A percentile compares a stretch with the other conserved stretches of the same genome.
Evolutionary conservation across 352 stramenopile species (phyloP).

Genomic region (Globisporangium okanoganense): DNA sequence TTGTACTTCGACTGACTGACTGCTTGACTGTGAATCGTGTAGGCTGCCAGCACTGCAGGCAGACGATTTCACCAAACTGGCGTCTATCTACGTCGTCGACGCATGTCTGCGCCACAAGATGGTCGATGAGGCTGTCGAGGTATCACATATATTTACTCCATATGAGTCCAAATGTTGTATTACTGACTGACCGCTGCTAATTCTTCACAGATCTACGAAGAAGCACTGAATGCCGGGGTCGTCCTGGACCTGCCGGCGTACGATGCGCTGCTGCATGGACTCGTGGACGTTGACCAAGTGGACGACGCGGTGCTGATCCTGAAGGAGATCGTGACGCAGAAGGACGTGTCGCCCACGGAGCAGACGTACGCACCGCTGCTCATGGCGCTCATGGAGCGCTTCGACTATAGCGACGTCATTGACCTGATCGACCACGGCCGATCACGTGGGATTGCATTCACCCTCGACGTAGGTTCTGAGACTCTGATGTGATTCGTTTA

Average conservation of each 20-base stretch:
- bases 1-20: background rate
- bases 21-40: background rate
- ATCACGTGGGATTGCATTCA: constrained; percentile 46
- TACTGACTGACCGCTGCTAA: background rate
- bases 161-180: background rate
- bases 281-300: constrained; percentile 36
- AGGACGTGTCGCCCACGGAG: constrained; percentile 50
- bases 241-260: constrained; percentile 60
- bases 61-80: constrained; percentile 64
- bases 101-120: constrained; percentile 47
- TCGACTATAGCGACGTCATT: constrained; percentile 43
- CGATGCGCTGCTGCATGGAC: constrained; percentile 33
- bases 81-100: constrained; percentile 65
- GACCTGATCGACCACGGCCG: constrained; percentile 51
- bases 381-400: constrained; percentile 38
- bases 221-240: constrained; percentile 37
- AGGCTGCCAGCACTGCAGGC: constrained; percentile 30
- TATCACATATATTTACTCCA: constrained; percentile 2
- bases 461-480: constrained; percentile 29
- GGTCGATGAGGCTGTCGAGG: constrained; percentile 42
- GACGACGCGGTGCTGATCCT: constrained; percentile 45
- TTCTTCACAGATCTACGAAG: constrained; percentile 33
- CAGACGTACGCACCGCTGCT: constrained; percentile 51
- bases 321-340: constrained; percentile 26
- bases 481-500: background rate